phyloP scores from a whole-genome alignment of 768 basidiomycete species.

The Tephrocybe sp. region DNA sequence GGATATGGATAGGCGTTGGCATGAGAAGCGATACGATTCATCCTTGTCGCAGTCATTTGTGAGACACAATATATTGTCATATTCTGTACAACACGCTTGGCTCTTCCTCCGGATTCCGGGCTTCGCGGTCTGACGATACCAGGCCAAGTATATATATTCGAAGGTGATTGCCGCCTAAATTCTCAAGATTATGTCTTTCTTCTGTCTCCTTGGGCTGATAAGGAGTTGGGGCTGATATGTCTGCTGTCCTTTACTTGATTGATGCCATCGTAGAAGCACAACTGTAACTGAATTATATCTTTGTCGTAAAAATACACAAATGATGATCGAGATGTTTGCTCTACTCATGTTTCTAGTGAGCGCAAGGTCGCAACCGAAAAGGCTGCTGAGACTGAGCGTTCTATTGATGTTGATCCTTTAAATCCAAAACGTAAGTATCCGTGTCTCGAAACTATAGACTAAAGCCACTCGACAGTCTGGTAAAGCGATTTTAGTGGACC shows the following conservation, averaged over 20 bases:
- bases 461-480: constrained; percentile 52
- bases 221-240: background rate
- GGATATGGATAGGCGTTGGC: background rate
- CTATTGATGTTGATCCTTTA: no score
- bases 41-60: no score
- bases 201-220: background rate
- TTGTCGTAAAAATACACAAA: constrained; percentile 6
- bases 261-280: constrained; percentile 11
- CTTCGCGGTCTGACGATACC: background rate
- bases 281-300: background rate
- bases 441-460: constrained; percentile 9
- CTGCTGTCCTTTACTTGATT: constrained; percentile 1
- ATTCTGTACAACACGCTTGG: no score
- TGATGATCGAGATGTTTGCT: background rate
- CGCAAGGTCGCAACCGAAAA: background rate
- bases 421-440: background rate
- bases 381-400: background rate
- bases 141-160: background rate
- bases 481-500: constrained; percentile 8
- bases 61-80: no score
- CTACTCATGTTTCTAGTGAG: background rate
- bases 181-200: background rate
- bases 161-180: background rate
- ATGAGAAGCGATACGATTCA: no score
- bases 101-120: background rate